Evolutionary conservation across 345 rosid species (phyloP).

Genomic region (Cochlearia excelsa): DNA sequence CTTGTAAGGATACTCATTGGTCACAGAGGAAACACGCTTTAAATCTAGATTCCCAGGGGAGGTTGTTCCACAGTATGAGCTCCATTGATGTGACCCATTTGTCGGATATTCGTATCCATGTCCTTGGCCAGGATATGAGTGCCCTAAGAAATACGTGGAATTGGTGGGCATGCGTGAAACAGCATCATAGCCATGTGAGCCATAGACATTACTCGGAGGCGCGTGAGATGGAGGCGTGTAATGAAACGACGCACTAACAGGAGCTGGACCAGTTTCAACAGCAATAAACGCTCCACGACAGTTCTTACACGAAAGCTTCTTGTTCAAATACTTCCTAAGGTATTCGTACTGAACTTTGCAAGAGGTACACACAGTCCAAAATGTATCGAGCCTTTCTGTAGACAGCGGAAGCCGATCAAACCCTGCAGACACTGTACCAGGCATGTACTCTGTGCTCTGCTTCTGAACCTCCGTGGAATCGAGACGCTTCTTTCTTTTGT

Average conservation of each 20-base stretch:
- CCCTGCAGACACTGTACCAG: conserved; percentile 44
- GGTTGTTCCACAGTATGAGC: conserved; percentile 55
- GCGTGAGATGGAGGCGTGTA: conserved; percentile 25
- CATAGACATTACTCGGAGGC: conserved; percentile 53
- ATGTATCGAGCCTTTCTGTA: conserved; percentile 71
- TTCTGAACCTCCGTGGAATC: conserved; percentile 43
- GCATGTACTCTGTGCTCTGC: conserved; percentile 40
- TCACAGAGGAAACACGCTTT: conserved; percentile 50
- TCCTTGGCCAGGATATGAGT: conserved; percentile 63
- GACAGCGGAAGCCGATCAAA: conserved; percentile 49
- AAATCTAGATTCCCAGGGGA: conserved; percentile 52
- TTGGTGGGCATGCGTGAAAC: conserved; percentile 67
- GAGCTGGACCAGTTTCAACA: conserved; percentile 81
- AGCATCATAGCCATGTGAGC: conserved; percentile 62
- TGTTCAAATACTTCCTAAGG: conserved; percentile 89
- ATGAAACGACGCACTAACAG: conserved; percentile 73
- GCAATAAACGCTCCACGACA: conserved; percentile 92
- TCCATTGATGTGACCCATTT: conserved; percentile 75
- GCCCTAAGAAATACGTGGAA: conserved; percentile 55
- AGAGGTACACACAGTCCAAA: conserved; percentile 97
- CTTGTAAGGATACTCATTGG: conserved; percentile 55
- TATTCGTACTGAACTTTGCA: conserved; percentile 99
- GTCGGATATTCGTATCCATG: conserved; percentile 77
- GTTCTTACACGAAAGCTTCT: conserved; percentile 96
- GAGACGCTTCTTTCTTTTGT: conserved; percentile 60